Evolutionary conservation across 140 eudicot genomes (phyloP), one percentile per base, ranked within the genome.

Genomic region (Anethum foeniculum): DNA sequence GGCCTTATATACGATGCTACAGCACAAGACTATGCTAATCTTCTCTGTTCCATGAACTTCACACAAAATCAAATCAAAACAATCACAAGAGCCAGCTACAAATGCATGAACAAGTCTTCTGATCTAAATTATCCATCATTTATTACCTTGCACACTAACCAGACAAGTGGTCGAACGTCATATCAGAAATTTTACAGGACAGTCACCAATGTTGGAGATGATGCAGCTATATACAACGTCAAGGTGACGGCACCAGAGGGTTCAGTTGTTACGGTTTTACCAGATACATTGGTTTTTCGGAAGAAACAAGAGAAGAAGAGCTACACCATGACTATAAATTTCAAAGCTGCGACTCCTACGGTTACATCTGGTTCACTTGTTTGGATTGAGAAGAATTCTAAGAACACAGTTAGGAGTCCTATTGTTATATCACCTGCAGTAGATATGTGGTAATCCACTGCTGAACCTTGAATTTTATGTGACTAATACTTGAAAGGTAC

Each of bases 121-220:
- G 91, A 89, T 56, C 68, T 89, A 23, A 89, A 87, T 72, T 87
- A 87, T 81, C 93, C 93, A 2, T 87, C 89, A 0, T 89, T 89
- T 38, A 85, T 87, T 23, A 82, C 81, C 12, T 34, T 81, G 69
- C 81, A 81, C 64, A 69, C 64, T 7, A 80, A 39, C 48, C 64
- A 47, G 1, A 60, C 76, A 7, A 48, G 46, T 2, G 74, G 36
- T 10, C 9, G 23, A 1, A 16, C 46, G 27, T 2, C 64, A n/a
- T 2, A 28, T 28, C 80, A 51, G 28, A 67, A 6, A 7, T 87
- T 82, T 71, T 12, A 80, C 6, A 86, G 89, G 69, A 82, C 80
- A 1, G 86, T 80, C 36, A 83, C 86, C 0, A 82, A 80, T 64
- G 82, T 86, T 47, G 86, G 86, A 27, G 77, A 77, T n/a, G 83